These are phyloP conservation scores for Epichloe amarillans DNA, from an alignment of 2,329 filamentous ascomycete species.

Conservation along the genomic window DNA sequence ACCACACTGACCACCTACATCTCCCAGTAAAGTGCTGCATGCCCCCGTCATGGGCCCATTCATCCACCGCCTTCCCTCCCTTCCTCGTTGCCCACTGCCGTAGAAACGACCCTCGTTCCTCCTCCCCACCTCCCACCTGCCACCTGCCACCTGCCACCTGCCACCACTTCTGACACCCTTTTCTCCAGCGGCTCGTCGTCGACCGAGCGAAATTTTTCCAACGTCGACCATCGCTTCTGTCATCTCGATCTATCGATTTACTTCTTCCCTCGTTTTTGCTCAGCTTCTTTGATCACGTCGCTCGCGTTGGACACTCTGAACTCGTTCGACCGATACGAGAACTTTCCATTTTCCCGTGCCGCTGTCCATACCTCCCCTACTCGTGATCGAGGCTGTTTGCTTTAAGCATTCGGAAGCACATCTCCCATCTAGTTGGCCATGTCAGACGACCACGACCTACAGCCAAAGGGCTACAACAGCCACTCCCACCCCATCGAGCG, in stretches of 20 bases:
- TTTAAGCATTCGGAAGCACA: too few relatives aligned
- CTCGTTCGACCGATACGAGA: not conserved
- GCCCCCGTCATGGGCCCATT: not conserved
- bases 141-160: too few relatives aligned
- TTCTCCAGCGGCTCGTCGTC: too few relatives aligned
- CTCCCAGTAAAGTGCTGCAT: not conserved
- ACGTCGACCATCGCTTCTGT: not conserved
- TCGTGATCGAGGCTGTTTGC: too few relatives aligned
- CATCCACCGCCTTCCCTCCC: constrained; percentile 2
- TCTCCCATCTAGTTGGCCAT: constrained; percentile 2
- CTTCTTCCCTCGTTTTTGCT: not conserved
- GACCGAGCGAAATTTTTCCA: too few relatives aligned
- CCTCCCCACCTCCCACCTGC: too few relatives aligned
- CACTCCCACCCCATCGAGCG: constrained; percentile 23
- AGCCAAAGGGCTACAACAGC: constrained; percentile 11
- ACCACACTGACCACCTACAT: too few relatives aligned
- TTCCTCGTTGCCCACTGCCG: not conserved
- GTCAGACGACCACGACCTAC: constrained; percentile 13
- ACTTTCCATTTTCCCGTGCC: not conserved
- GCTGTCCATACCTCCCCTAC: too few relatives aligned
- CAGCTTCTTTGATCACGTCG: too few relatives aligned
- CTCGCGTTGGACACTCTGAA: not conserved
- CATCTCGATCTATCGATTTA: not conserved
- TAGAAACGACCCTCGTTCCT: not conserved
- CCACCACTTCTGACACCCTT: not conserved